Evolutionary conservation across 345 rosid genomes (phyloP).

Genomic region (Gossypium raimondii): DNA sequence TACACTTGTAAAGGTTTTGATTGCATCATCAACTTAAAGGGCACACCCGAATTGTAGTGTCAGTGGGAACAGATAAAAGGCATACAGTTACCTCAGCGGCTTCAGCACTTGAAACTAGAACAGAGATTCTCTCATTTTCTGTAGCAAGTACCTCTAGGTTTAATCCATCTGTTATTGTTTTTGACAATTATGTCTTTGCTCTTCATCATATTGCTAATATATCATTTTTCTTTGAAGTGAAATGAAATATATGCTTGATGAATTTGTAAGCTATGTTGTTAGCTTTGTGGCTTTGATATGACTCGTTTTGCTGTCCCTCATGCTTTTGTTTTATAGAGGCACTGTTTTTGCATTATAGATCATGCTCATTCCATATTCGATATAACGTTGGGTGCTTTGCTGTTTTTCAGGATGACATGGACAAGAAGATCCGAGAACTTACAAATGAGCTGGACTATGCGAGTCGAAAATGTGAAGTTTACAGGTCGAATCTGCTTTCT

Average conservation of each 20-base stretch:
- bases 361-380: background rate
- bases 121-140: background rate
- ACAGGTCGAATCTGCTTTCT: conserved; percentile 19
- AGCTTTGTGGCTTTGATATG: background rate
- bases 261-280: background rate
- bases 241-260: background rate
- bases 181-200: conserved; percentile 4
- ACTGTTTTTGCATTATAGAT: background rate
- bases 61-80: background rate
- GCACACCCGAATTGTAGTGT: conserved; percentile 4
- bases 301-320: background rate
- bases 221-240: background rate
- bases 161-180: background rate
- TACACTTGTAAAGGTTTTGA: background rate
- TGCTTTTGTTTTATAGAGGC: background rate
- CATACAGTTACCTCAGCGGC: background rate
- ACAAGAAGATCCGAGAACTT: conserved; percentile 18
- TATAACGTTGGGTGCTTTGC: background rate
- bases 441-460: conserved; percentile 18
- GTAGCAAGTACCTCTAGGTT: background rate
- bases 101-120: background rate
- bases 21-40: background rate
- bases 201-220: background rate
- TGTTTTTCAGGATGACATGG: conserved; percentile 20
- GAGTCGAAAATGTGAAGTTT: conserved; percentile 20